Percentiles rank a stretch among this genome's conserved stretches.
These are phyloP conservation scores for Bolboschoenus planiculmis DNA, from an alignment of 176 grass and related monocot genomes.

Conservation along the genomic window DNA sequence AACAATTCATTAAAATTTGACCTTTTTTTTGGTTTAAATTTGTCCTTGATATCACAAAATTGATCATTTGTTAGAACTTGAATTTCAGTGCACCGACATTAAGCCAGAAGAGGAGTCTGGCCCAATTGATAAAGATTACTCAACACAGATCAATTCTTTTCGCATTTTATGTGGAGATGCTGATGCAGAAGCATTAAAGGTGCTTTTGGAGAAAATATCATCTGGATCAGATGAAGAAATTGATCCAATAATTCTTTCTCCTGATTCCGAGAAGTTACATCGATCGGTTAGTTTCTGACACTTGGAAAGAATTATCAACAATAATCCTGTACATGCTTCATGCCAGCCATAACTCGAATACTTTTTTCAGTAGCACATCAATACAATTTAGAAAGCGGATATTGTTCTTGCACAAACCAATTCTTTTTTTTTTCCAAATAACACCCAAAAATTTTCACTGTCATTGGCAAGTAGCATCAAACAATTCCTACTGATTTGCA, in stretches of 20 bases:
- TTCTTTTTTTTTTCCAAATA: neutral
- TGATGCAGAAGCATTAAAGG: constrained; percentile 41
- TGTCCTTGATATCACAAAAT: neutral
- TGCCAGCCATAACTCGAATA: neutral
- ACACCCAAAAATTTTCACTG: neutral
- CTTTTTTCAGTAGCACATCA: neutral
- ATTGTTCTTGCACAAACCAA: neutral
- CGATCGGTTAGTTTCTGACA: constrained; percentile 59
- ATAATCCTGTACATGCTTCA: neutral
- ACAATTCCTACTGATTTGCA: neutral
- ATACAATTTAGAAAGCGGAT: neutral
- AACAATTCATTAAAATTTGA: neutral
- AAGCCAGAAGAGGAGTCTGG: constrained; percentile 45
- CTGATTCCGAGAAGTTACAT: constrained; percentile 71
- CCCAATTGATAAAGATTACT: constrained; percentile 51
- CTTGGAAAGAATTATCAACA: neutral
- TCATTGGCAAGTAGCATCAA: neutral
- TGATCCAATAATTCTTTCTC: constrained; percentile 49
- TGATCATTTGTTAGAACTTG: neutral
- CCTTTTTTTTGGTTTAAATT: neutral
- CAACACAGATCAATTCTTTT: constrained; percentile 42
- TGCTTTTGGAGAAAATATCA: constrained; percentile 44
- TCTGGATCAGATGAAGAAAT: constrained; percentile 28
- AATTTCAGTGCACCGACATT: constrained; percentile 37
- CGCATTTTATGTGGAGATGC: constrained; percentile 45